Evolutionary conservation across 345 rosid species (phyloP).

Genomic region (Noccaea bulbosa): DNA sequence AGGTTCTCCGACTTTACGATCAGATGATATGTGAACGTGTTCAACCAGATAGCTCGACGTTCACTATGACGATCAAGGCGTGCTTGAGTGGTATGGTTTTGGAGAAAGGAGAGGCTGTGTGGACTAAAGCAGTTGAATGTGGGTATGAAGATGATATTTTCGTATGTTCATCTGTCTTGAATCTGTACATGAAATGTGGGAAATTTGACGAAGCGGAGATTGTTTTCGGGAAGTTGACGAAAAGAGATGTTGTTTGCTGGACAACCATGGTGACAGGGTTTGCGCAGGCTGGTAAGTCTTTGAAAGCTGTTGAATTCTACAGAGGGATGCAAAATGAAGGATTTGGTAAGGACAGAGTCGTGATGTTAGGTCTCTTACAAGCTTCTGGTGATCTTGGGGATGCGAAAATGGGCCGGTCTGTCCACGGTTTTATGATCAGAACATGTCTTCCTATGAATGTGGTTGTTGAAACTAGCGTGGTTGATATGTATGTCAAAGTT

Average conservation of each 20-base stretch:
- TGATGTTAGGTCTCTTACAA: constrained; percentile 66
- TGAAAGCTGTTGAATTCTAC: constrained; percentile 57
- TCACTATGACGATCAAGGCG: constrained; percentile 70
- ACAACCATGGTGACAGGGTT: constrained; percentile 74
- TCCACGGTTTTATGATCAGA: constrained; percentile 66
- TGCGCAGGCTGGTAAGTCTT: constrained; percentile 48
- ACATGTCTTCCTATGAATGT: constrained; percentile 52
- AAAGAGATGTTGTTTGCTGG: constrained; percentile 70
- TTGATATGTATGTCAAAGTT: constrained; percentile 74
- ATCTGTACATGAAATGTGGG: constrained; percentile 64
- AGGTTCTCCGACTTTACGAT: constrained; percentile 56
- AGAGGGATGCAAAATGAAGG: constrained; percentile 67
- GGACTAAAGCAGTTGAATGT: constrained; percentile 57
- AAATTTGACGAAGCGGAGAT: constrained; percentile 55
- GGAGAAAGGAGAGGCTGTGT: constrained; percentile 56
- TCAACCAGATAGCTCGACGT: constrained; percentile 76
- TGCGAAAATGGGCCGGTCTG: constrained; percentile 51
- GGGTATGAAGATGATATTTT: constrained; percentile 70
- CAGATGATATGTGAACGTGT: constrained; percentile 57
- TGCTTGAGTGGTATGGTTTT: constrained; percentile 55
- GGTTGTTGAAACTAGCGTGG: constrained; percentile 58
- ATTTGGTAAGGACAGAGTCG: constrained; percentile 57
- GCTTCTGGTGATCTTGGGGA: constrained; percentile 66
- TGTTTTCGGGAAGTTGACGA: constrained; percentile 59
- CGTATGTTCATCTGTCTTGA: constrained; percentile 74